These are phyloP conservation scores for Panicum miliaceum DNA, from an alignment of 176 grass and related monocot genomes.

Conservation along the genomic window DNA sequence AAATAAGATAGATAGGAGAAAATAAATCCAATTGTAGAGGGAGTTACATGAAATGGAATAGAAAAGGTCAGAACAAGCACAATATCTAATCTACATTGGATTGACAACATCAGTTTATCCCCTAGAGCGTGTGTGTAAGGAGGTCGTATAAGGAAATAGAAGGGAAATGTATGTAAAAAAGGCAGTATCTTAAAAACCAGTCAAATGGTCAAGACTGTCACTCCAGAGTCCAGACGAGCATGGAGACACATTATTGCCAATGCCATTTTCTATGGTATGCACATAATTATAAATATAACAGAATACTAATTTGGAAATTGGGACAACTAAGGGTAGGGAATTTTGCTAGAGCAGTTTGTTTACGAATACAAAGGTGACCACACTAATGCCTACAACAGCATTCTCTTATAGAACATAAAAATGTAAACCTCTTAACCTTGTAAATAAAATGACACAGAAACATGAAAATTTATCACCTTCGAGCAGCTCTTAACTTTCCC, in stretches of 20 bases:
- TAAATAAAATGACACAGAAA: constrained; percentile 25
- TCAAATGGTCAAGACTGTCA: background rate
- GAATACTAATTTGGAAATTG: constrained; percentile 11
- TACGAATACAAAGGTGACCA: constrained; percentile 19
- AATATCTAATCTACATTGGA: background rate
- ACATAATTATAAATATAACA: background rate
- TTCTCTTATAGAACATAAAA: constrained; percentile 33
- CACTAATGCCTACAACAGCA: background rate
- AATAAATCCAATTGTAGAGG: constrained; percentile 22
- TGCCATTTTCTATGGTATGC: background rate
- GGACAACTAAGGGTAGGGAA: background rate
- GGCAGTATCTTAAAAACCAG: background rate
- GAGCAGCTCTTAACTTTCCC: constrained; percentile 68
- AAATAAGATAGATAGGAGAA: background rate
- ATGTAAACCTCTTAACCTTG: background rate
- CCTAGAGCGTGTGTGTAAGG: background rate
- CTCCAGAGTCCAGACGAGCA: background rate
- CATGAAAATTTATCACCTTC: constrained; percentile 67
- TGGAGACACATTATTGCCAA: background rate
- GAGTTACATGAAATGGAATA: constrained; percentile 23
- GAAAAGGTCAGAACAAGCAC: background rate
- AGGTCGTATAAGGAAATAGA: constrained; percentile 3
- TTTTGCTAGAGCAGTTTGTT: background rate
- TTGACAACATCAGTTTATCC: background rate
- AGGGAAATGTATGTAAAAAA: constrained; percentile 7